These are phyloP conservation scores for Podosphaera leucotricha DNA, from an alignment of 2,329 filamentous ascomycete species.

Conservation along the genomic window DNA sequence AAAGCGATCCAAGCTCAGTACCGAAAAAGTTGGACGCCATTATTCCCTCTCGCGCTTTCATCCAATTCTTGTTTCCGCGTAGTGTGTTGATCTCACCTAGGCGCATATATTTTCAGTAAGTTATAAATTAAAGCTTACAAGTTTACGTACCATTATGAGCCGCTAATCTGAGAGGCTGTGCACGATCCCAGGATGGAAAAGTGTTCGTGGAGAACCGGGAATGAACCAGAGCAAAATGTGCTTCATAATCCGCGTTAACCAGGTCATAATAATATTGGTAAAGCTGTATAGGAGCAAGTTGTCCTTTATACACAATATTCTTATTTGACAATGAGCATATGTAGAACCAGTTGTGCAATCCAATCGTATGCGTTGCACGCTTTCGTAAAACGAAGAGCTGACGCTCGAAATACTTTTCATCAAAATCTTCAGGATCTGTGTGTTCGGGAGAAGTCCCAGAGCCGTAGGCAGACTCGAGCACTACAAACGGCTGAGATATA, in stretches of 20 bases:
- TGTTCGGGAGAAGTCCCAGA: slow-evolving; percentile 53
- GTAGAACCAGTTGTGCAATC: slow-evolving; percentile 97
- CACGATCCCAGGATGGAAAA: slow-evolving; percentile 94
- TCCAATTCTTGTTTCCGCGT: slow-evolving; percentile 98
- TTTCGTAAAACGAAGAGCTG: slow-evolving; percentile 90
- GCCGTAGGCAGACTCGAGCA: slow-evolving; percentile 67
- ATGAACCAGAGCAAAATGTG: slow-evolving; percentile 88
- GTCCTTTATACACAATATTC: slow-evolving; percentile 98
- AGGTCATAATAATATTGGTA: slow-evolving; percentile 97
- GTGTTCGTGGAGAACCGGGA: slow-evolving; percentile 97
- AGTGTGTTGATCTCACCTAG: slow-evolving; percentile 85
- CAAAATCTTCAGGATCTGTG: slow-evolving; percentile 58
- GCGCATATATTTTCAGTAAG: slow-evolving; percentile 8
- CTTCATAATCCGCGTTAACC: slow-evolving; percentile 91
- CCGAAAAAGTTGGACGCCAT: slow-evolving; percentile 85
- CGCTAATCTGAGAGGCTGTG: slow-evolving; percentile 86
- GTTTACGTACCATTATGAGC: slow-evolving; percentile 59
- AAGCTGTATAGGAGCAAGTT: slow-evolving; percentile 80
- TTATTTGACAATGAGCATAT: slow-evolving; percentile 86
- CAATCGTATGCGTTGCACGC: slow-evolving; percentile 81
- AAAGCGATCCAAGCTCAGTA: slow-evolving; percentile 72
- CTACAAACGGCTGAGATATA: slow-evolving; percentile 88
- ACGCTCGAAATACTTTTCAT: slow-evolving; percentile 69
- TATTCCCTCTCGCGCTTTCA: slow-evolving; percentile 86
- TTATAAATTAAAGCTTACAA: slow-evolving; percentile 11